Conservation (phyloP, 495 filamentous ascomycete species). For the Staphylotrichum tortipilum region DNA sequence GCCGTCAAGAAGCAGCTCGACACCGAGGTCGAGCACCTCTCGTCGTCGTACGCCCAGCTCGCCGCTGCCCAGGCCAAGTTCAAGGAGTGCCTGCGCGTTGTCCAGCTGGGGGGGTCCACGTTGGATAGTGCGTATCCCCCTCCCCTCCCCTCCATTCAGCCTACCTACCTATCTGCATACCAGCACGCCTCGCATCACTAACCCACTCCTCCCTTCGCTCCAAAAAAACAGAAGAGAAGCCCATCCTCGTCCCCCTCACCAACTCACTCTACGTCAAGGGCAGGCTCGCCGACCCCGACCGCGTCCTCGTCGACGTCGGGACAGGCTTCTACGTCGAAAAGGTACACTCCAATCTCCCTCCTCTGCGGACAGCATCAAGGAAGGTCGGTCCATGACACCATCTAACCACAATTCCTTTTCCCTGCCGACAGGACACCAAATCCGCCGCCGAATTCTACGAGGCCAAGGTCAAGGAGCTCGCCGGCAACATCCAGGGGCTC, state of each 20-base stretch:
- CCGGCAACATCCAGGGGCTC: conserved; percentile 68
- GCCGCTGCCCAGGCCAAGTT: conserved; percentile 86
- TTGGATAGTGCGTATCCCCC: conserved; percentile 27
- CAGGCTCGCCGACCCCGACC: conserved; percentile 61
- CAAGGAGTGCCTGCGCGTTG: conserved; percentile 71
- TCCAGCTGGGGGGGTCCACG: conserved; percentile 50
- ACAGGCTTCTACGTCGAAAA: conserved; percentile 98
- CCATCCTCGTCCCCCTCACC: conserved; percentile 83
- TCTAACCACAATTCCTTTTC: not conserved
- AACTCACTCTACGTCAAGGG: conserved; percentile 91
- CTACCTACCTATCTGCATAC: too few relatives aligned
- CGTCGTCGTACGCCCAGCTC: conserved; percentile 76
- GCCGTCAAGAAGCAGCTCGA: conserved; percentile 90
- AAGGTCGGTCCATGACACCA: not conserved
- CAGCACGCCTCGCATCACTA: too few relatives aligned
- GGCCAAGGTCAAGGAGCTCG: conserved; percentile 71
- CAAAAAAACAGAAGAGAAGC: conserved; percentile 42
- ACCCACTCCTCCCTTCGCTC: too few relatives aligned
- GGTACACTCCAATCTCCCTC: conserved; percentile 33
- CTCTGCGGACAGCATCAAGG: too few relatives aligned
- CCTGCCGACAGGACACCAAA: conserved; percentile 44
- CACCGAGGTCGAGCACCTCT: conserved; percentile 89
- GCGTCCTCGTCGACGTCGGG: conserved; percentile 89
- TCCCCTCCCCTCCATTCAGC: not conserved
- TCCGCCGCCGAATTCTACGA: conserved; percentile 81